phyloP scores from a whole-genome alignment of 257 asterid genomes.

The Nicotiana benthamiana region DNA sequence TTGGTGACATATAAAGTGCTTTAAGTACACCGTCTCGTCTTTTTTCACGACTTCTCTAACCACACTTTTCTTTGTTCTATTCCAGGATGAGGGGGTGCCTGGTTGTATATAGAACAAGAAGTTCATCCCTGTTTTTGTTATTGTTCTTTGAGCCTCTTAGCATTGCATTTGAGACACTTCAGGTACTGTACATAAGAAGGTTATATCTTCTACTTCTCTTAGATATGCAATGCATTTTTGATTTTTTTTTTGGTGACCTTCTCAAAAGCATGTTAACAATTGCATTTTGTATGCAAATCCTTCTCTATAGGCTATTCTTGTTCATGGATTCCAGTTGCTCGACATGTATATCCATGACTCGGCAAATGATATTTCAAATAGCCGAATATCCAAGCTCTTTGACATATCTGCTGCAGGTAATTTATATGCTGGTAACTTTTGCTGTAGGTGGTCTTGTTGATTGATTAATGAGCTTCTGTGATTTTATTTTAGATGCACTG shows the following conservation, averaged over 20 bases:
- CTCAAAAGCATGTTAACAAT: not conserved
- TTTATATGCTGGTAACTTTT: not conserved
- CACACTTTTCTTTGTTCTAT: not conserved
- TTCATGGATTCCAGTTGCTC: slow-evolving; percentile 91
- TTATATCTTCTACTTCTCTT: not conserved
- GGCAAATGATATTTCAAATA: slow-evolving; percentile 48
- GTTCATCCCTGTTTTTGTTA: slow-evolving; percentile 50
- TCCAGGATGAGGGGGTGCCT: slow-evolving; percentile 65
- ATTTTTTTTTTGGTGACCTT: not conserved
- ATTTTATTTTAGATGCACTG: not conserved
- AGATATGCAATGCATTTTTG: not conserved
- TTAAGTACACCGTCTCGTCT: not conserved
- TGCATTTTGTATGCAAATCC: slow-evolving; percentile 13
- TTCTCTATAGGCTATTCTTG: slow-evolving; percentile 72
- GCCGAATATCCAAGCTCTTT: slow-evolving; percentile 57
- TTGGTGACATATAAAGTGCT: not conserved
- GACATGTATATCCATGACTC: slow-evolving; percentile 83
- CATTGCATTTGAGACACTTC: slow-evolving; percentile 91
- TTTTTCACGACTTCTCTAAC: slow-evolving; percentile 10
- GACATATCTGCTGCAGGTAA: slow-evolving; percentile 73
- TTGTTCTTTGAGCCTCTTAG: slow-evolving; percentile 92
- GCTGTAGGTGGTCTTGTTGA: not conserved
- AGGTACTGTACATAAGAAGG: slow-evolving; percentile 38
- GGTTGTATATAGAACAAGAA: slow-evolving; percentile 37
- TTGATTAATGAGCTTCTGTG: not conserved